A percentile compares a stretch with the other conserved stretches of the same genome.
Conservation (phyloP, 257 asterid species). For the Salvia rosmarinus region DNA sequence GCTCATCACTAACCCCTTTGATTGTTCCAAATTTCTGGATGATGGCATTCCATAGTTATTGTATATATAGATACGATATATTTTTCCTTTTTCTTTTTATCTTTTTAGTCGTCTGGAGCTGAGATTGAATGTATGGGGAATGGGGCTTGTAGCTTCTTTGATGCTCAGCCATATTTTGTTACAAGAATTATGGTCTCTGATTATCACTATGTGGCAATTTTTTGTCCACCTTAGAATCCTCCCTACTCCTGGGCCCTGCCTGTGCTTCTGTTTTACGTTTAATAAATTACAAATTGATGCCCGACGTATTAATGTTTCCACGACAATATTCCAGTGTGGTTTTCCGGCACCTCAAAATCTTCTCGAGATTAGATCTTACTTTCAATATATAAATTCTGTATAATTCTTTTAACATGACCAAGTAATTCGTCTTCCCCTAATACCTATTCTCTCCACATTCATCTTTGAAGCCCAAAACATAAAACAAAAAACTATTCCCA, state of each 20-base stretch:
- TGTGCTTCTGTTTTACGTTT: not conserved
- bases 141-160: conserved; percentile 51
- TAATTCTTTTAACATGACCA: too few relatives aligned
- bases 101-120: conserved; percentile 37
- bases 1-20: conserved; percentile 59
- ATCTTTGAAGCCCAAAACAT: not conserved
- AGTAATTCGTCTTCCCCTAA: too few relatives aligned
- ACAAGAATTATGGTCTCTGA: conserved; percentile 36
- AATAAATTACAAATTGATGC: too few relatives aligned
- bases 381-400: too few relatives aligned
- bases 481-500: not conserved
- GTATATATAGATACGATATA: conserved; percentile 53
- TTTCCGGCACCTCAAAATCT: too few relatives aligned
- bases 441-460: not conserved
- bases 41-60: conserved; percentile 43
- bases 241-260: not conserved
- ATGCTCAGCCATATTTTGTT: conserved; percentile 51
- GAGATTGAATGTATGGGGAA: conserved; percentile 50
- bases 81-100: conserved; percentile 30
- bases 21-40: conserved; percentile 44
- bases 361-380: too few relatives aligned
- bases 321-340: too few relatives aligned
- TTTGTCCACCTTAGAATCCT: conserved; percentile 29
- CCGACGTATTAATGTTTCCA: too few relatives aligned
- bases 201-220: conserved; percentile 45